Evolutionary conservation across 106 monocot species (phyloP).

Genomic region (Hemerocallis citrina): DNA sequence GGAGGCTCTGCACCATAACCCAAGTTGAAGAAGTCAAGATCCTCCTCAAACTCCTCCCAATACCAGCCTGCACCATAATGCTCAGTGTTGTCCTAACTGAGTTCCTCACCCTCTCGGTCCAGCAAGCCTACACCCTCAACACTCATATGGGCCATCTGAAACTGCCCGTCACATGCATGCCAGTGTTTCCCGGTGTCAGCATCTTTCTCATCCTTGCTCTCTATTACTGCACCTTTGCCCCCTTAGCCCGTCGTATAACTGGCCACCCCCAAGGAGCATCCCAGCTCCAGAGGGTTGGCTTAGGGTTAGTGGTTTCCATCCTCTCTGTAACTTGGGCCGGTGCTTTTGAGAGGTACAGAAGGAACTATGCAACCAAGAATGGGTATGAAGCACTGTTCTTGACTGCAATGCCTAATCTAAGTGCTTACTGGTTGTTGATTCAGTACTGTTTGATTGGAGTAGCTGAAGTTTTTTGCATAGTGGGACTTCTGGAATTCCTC

Average conservation of each 20-base stretch:
- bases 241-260: conserved; percentile 62
- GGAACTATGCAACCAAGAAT: conserved; percentile 61
- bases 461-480: conserved; percentile 85
- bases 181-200: conserved; percentile 77
- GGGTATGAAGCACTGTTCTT: conserved; percentile 48
- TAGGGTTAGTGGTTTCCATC: conserved; percentile 61
- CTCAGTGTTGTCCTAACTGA: conserved; percentile 74
- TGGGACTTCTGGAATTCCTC: conserved; percentile 80
- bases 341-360: conserved; percentile 64
- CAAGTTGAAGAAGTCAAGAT: conserved; percentile 96
- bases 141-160: conserved; percentile 60
- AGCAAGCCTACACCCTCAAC: conserved; percentile 91
- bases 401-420: conserved; percentile 60
- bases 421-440: conserved; percentile 88
- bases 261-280: conserved; percentile 88
- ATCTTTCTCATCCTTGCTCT: conserved; percentile 69
- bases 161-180: conserved; percentile 81
- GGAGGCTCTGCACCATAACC: conserved; percentile 86
- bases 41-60: conserved; percentile 67
- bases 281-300: conserved; percentile 79
- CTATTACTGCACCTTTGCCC: conserved; percentile 68
- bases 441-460: conserved; percentile 83
- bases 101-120: conserved; percentile 78
- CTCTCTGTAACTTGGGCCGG: conserved; percentile 77
- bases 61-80: conserved; percentile 69